phyloP scores from a whole-genome alignment of 805 yeast species.

The Middelhovenomyces tepae region DNA sequence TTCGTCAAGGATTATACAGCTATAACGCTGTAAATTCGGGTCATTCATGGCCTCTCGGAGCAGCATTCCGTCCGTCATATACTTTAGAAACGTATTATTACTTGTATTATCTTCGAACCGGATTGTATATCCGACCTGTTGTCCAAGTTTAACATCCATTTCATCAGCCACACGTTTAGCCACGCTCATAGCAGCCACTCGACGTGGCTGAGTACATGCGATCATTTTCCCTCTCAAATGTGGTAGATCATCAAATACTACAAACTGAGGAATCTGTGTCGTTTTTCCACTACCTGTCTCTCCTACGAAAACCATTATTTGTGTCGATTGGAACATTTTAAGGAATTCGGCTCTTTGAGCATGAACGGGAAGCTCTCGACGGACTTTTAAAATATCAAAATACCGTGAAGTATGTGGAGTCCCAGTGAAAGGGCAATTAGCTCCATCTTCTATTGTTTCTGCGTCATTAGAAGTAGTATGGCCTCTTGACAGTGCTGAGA shows the following conservation, averaged over 20 bases:
- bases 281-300: conserved; percentile 99
- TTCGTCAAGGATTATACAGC: conserved; percentile 90
- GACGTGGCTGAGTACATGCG: conserved; percentile 93
- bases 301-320: conserved; percentile 96
- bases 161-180: conserved; percentile 97
- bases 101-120: conserved; percentile 89
- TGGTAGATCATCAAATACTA: conserved; percentile 84
- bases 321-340: conserved; percentile 72
- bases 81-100: conserved; percentile 72
- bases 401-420: conserved; percentile 52
- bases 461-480: conserved; percentile 28
- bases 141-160: conserved; percentile 87
- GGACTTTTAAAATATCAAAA: conserved; percentile 62
- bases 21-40: conserved; percentile 67
- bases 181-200: conserved; percentile 98
- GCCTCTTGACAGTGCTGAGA: conserved; percentile 19
- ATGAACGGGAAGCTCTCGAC: conserved; percentile 90
- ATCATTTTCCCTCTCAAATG: conserved; percentile 75
- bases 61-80: conserved; percentile 99
- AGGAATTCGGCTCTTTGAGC: conserved; percentile 87
- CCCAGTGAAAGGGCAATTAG: conserved; percentile 75
- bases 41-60: conserved; percentile 97
- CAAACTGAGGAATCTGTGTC: conserved; percentile 96
- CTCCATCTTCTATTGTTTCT: conserved; percentile 34
- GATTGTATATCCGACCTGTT: conserved; percentile 90